Base-by-base conservation (phyloP, 306 rosid species). In the Clitoria ternatea region DNA sequence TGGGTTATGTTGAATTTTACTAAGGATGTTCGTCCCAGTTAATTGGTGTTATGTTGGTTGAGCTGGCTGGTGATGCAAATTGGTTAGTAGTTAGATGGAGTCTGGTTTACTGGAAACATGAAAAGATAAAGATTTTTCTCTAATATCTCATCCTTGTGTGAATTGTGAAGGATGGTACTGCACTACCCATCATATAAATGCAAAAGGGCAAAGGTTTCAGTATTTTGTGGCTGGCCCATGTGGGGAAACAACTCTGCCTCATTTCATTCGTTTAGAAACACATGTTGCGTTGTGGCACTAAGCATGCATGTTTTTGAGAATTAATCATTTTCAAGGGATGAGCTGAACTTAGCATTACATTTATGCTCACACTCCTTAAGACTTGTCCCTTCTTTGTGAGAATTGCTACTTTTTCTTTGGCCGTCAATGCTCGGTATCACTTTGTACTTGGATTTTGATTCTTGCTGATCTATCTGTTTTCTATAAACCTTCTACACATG, bases 21-120 rank as follows among this genome's bases (percentile, higher is more conserved):
- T 44, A 8, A 17, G 73, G 80, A 66, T 61, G 50, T 60, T 59
- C 72, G 61, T 78, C 30, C 78, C 61, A 71, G 65, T 48, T 70
- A 68, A 61, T 39, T 75, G 91, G 83, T 78, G 64, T 50, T 62
- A 50, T 65, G 62, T 81, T 39, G 60, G 53, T 69, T 71, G 80
- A 70, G 63, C 69, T 19, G 47, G 45, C 36, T 20, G 43, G 69
- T 72, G 59, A 74, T 62, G 66, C 17, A 11, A 67, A 53, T 40
- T 60, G 75, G 48, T 36, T 47, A 39, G 48, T 73, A 57, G 50
- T 42, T 74, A 70, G 72, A 42, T 32, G 63, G 70, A 48, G 47
- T 37, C 44, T 60, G 75, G 47, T 61, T 61, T 70, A 40, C 50
- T 60, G 69, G 80, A 61, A 77, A 17, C 17, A 24, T 23, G 62